Evolutionary conservation across 75 land plant species (phyloP), one percentile per base, ranked within the genome.

Genomic region (Selaginella tamariscina): DNA sequence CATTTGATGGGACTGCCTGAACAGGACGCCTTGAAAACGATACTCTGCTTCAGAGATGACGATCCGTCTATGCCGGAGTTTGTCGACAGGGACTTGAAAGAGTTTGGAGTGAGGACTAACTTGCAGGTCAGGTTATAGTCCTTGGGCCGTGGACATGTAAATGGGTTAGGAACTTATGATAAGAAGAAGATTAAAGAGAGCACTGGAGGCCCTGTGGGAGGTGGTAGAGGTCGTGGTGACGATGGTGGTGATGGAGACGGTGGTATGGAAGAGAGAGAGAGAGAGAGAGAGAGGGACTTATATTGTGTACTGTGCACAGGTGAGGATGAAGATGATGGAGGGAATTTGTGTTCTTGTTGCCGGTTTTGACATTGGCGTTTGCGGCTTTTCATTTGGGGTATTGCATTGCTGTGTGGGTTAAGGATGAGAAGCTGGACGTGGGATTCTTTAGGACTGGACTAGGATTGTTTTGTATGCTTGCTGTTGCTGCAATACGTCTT

Each of bases 381-480:
- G 82, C 82, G 28, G 80, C 76, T 2, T 77, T 80, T 28, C 81
- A 80, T 54, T 54, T 80, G 27, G 82, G 82, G 11, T 80, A 80
- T 67, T 80, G 82, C 31, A 62, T 80, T 27, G 79, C 80, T 5
- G 67, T 80, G 18, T 80, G 82, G 82, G 68, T 69, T 67, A 80
- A 77, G 75, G 82, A 80, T 55, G 82, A 77, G 5, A 67, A 29
- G 2, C 29, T 54, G 31, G 80, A 80, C 65, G 33, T 33, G 29
- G 70, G 69, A 24, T 80, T 80, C 33, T 65, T 80, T 54, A 72
- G 76, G 0, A 80, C 70, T 13, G 82, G 80, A 13, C 55, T 78
- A 13, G 80, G 72, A n/a, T 73, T 80, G 18, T 80, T 80, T 28
- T 74, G 69, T 32, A 69, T 80, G 0, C 65, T 80, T 21, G 66